Evolutionary conservation across 1,284 basidiomycete genomes (phyloP).

Genomic region (Ganoderma boninense): DNA sequence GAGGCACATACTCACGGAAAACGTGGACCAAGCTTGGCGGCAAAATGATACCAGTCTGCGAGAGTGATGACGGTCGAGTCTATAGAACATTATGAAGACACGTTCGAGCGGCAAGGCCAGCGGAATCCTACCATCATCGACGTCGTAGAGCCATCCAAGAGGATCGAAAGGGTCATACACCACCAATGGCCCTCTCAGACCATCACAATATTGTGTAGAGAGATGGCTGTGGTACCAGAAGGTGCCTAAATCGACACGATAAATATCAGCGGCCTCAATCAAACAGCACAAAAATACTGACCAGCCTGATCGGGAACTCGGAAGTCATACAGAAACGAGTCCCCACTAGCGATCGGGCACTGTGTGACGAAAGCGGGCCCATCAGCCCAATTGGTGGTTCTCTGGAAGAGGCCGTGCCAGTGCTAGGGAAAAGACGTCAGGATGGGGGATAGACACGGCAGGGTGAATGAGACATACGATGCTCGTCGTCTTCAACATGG

Average conservation of each 20-base stretch:
- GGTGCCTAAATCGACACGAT: constrained; percentile 23
- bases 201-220: constrained; percentile 9
- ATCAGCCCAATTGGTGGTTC: constrained; percentile 37
- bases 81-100: neutral
- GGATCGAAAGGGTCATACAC: constrained; percentile 52
- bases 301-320: constrained; percentile 42
- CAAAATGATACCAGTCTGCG: constrained; percentile 32
- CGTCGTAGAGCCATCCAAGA: constrained; percentile 45
- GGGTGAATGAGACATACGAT: constrained; percentile 34
- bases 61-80: constrained; percentile 32
- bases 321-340: constrained; percentile 51
- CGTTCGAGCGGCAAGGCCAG: neutral
- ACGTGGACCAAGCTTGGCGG: constrained; percentile 9
- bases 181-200: constrained; percentile 43
- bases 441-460: neutral
- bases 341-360: constrained; percentile 50
- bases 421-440: constrained; percentile 34
- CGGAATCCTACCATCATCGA: constrained; percentile 24
- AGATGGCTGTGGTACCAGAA: constrained; percentile 35
- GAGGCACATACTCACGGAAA: constrained; percentile 15
- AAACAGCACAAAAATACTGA: neutral
- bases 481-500: constrained; percentile 46
- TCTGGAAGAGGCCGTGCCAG: constrained; percentile 45
- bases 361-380: constrained; percentile 12
- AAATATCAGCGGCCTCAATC: no score